Evolutionary conservation across 495 filamentous ascomycete genomes (phyloP), one percentile per base, ranked within the genome.

Genomic region (Chaetomidium leptoderma): DNA sequence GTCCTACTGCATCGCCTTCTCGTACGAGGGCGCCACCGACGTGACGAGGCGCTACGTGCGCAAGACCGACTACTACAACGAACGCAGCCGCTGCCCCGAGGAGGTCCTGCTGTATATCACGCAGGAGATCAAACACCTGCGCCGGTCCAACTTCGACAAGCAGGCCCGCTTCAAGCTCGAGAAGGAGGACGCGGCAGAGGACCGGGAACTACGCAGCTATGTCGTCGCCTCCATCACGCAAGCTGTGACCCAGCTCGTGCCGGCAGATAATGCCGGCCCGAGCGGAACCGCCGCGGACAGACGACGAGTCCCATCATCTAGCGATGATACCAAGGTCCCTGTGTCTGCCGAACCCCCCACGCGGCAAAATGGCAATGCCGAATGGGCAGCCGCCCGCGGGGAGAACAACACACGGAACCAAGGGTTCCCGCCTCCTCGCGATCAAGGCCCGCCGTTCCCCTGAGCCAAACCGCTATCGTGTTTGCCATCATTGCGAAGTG

Each of bases 1-100:
- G 75, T 88, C 90, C 0, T 99, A 99, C 74, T 96, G 91, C 75
- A 84, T 99, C 58, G 93, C 93, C 37, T 99, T 99, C 71, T 95
- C 90, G 36, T 89, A 88, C 60, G 93, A 99, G 61, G 93, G 93
- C 39, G 92, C 90, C 30, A 92, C 88, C 55, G 93, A 99, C 70
- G 93, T 99, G 26, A 99, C 93, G 13, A 84, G 92, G 16, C 88
- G 93, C 59, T 99, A 99, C 64, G 90, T 96, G 30, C 91, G 92
- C 59, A 92, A 88, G 72, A 71, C 78, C 26, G 84, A 85, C 60
- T 81, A 91, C 63, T 86, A 86, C n/a, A 72, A 80, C 13, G 82
- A 87, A 33, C 86, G 93, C 55, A 87, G 73, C 58, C 80, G 82
- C 44, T 86, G 84, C 37, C 83, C 95, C 0, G 93, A 99, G 71